These are phyloP conservation scores for Neurospora cerealis DNA, from an alignment of 495 filamentous ascomycete genomes.

Conservation along the genomic window DNA sequence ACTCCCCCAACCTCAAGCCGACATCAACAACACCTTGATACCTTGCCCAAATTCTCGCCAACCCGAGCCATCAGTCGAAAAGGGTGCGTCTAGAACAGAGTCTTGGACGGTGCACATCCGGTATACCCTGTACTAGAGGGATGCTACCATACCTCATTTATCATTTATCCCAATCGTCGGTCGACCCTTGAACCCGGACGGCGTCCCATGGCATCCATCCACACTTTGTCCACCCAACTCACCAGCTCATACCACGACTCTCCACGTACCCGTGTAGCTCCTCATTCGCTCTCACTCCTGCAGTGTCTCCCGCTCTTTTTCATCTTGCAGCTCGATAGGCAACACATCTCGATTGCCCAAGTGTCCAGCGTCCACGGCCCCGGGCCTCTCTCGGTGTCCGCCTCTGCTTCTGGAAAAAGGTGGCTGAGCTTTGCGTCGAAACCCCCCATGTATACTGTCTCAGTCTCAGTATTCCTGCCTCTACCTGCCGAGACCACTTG, in stretches of 20 bases:
- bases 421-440: background rate
- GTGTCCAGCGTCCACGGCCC: background rate
- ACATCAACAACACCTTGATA: background rate
- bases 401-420: background rate
- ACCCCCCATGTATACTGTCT: background rate
- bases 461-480: background rate
- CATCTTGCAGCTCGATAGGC: background rate
- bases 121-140: background rate
- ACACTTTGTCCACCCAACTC: background rate
- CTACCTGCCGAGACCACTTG: background rate
- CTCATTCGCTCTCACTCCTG: background rate
- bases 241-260: background rate
- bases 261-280: background rate
- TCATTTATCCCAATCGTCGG: background rate
- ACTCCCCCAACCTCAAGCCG: background rate
- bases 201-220: background rate
- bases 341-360: background rate
- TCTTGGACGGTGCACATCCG: background rate
- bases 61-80: background rate
- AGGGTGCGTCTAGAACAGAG: background rate
- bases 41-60: background rate
- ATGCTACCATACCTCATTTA: background rate
- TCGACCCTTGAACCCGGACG: background rate
- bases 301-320: background rate
- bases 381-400: background rate